These are phyloP conservation scores for Hymenoscyphus occultus DNA, from an alignment of 2,329 filamentous ascomycete species.

Conservation along the genomic window DNA sequence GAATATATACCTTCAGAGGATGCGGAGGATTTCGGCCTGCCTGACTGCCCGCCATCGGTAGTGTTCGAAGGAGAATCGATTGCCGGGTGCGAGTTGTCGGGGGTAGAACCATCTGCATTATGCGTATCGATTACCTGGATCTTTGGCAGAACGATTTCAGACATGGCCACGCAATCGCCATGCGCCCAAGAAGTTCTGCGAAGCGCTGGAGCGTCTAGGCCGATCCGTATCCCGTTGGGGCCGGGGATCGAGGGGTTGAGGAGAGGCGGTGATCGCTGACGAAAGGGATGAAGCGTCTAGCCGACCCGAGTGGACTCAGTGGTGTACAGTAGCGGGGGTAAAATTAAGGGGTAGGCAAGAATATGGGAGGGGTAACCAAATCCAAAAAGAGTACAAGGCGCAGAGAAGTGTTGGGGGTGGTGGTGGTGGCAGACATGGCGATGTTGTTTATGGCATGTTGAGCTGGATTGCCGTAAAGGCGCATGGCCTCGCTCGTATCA, in stretches of 20 bases:
- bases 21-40: slow-evolving; percentile 30
- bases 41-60: slow-evolving; percentile 29
- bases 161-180: slow-evolving; percentile 31
- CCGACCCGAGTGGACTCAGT: no score
- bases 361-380: background rate
- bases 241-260: background rate
- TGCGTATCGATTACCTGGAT: slow-evolving; percentile 34
- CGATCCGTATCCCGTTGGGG: background rate
- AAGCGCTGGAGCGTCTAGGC: background rate
- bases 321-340: no score
- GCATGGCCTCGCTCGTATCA: no score
- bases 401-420: background rate
- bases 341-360: background rate
- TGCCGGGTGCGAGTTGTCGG: slow-evolving; percentile 18
- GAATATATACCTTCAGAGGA: slow-evolving; percentile 34
- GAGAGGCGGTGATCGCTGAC: background rate
- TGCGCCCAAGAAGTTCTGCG: slow-evolving; percentile 14
- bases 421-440: background rate
- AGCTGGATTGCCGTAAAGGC: no score
- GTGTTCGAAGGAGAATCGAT: slow-evolving; percentile 31
- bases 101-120: slow-evolving; percentile 23
- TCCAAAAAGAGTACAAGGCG: background rate
- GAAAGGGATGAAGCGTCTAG: background rate
- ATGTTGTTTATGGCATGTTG: background rate
- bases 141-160: slow-evolving; percentile 32